Evolutionary conservation across 1,284 basidiomycete genomes (phyloP).

Genomic region (Sporisorium reilianum): DNA sequence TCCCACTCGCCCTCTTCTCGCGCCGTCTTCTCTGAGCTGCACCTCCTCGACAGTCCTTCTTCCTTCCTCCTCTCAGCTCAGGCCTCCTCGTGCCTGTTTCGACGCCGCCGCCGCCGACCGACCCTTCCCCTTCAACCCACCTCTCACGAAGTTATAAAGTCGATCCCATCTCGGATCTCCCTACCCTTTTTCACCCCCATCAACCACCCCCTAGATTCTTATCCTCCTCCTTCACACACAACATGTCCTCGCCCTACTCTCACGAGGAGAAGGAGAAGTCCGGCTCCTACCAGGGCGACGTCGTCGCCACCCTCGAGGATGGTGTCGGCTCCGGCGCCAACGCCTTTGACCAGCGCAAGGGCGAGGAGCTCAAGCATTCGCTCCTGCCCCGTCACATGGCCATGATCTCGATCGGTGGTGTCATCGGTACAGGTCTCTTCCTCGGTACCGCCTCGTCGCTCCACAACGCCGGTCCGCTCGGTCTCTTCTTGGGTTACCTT

Average conservation of each 20-base stretch:
- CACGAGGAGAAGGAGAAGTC: slow-evolving; percentile 44
- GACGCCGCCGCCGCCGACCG: slow-evolving; percentile 1
- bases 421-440: slow-evolving; percentile 72
- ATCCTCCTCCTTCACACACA: background rate
- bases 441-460: slow-evolving; percentile 78
- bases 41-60: background rate
- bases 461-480: slow-evolving; percentile 71
- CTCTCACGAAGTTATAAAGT: slow-evolving; percentile 28
- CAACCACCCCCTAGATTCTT: background rate
- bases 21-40: background rate
- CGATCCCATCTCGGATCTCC: background rate
- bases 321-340: slow-evolving; percentile 32
- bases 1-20: slow-evolving; percentile 4
- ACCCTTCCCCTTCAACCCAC: background rate
- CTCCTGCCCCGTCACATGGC: slow-evolving; percentile 56
- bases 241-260: slow-evolving; percentile 34
- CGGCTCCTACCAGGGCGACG: slow-evolving; percentile 30
- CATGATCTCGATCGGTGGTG: slow-evolving; percentile 55
- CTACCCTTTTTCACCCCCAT: background rate
- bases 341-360: slow-evolving; percentile 51
- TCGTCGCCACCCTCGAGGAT: slow-evolving; percentile 47
- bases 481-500: slow-evolving; percentile 68
- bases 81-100: background rate
- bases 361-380: slow-evolving; percentile 55
- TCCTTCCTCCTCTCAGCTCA: background rate